These are phyloP conservation scores for Hypoxylon sp. DNA, from an alignment of 2,329 filamentous ascomycete genomes.

Conservation along the genomic window DNA sequence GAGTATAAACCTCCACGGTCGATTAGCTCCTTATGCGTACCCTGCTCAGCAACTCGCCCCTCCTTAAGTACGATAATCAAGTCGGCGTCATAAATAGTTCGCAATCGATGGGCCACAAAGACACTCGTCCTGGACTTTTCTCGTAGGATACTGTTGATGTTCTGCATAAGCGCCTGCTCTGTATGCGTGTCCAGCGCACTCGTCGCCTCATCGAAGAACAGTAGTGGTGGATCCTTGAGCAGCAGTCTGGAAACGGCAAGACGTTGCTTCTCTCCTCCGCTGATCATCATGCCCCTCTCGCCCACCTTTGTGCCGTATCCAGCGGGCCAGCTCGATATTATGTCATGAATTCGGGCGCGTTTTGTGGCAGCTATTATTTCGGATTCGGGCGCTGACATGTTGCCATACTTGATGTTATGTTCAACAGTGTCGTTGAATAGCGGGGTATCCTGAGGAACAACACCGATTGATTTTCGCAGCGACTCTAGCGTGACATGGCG, in stretches of 20 bases:
- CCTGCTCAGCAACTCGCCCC: constrained; percentile 85
- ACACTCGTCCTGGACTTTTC: constrained; percentile 91
- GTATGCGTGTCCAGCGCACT: constrained; percentile 93
- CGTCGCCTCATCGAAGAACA: constrained; percentile 97
- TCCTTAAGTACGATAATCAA: constrained; percentile 89
- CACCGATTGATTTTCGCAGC: constrained; percentile 84
- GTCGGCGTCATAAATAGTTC: constrained; percentile 94
- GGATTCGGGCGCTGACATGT: constrained; percentile 77
- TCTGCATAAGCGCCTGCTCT: constrained; percentile 86
- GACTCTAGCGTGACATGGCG: constrained; percentile 83
- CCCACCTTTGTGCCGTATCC: constrained; percentile 92
- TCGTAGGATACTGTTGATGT: constrained; percentile 90
- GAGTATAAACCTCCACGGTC: constrained; percentile 82
- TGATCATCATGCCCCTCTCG: constrained; percentile 96
- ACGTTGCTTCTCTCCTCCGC: constrained; percentile 91
- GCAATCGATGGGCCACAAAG: constrained; percentile 90
- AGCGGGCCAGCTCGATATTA: constrained; percentile 80
- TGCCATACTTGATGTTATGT: constrained; percentile 94
- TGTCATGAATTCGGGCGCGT: constrained; percentile 85
- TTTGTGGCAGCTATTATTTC: constrained; percentile 80
- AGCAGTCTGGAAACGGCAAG: constrained; percentile 84
- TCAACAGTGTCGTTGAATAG: constrained; percentile 97
- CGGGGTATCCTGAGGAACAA: constrained; percentile 96
- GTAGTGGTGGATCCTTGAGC: constrained; percentile 85
- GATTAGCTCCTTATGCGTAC: constrained; percentile 85